Evolutionary conservation across 1,284 basidiomycete species (phyloP).

Genomic region (Vanrija pseudolonga): DNA sequence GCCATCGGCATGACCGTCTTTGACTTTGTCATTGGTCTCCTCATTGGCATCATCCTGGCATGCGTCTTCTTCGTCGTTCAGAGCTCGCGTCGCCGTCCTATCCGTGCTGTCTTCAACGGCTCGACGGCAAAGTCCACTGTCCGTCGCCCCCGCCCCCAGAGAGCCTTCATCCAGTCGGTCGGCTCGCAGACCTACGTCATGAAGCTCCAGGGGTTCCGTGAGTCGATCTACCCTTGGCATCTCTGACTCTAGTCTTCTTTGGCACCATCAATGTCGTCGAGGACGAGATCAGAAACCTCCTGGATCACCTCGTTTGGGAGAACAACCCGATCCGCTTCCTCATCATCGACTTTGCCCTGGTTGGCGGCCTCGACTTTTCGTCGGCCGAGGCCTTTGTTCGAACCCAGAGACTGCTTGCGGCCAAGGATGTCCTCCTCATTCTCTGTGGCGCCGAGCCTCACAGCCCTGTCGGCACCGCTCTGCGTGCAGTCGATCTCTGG

Average conservation of each 20-base stretch:
- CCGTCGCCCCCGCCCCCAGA: slow-evolving; percentile 78
- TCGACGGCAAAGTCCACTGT: slow-evolving; percentile 85
- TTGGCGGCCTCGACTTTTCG: slow-evolving; percentile 88
- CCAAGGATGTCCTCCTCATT: slow-evolving; percentile 76
- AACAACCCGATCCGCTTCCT: slow-evolving; percentile 83
- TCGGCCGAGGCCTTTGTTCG: slow-evolving; percentile 93
- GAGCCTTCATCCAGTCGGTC: slow-evolving; percentile 83
- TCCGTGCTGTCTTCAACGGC: slow-evolving; percentile 74
- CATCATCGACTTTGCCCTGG: slow-evolving; percentile 76
- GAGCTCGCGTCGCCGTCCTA: slow-evolving; percentile 76
- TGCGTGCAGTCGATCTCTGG: slow-evolving; percentile 72
- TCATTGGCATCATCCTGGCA: slow-evolving; percentile 87
- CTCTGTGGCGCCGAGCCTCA: slow-evolving; percentile 75
- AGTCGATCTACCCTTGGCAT: slow-evolving; percentile 12
- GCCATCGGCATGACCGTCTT: slow-evolving; percentile 86
- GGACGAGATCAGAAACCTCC: slow-evolving; percentile 60
- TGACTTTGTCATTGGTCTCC: slow-evolving; percentile 91
- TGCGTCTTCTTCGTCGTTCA: slow-evolving; percentile 96
- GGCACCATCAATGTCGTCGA: slow-evolving; percentile 89
- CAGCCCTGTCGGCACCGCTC: slow-evolving; percentile 63
- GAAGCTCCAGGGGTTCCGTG: slow-evolving; percentile 70
- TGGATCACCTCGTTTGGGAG: slow-evolving; percentile 71
- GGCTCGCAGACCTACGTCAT: slow-evolving; percentile 88
- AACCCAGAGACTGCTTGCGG: slow-evolving; percentile 74
- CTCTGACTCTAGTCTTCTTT: slow-evolving; percentile 67